Evolutionary conservation across 164 flowering plant genomes (phyloP), one percentile per base, ranked within the genome.

Genomic region (Liriodendron chinense): DNA sequence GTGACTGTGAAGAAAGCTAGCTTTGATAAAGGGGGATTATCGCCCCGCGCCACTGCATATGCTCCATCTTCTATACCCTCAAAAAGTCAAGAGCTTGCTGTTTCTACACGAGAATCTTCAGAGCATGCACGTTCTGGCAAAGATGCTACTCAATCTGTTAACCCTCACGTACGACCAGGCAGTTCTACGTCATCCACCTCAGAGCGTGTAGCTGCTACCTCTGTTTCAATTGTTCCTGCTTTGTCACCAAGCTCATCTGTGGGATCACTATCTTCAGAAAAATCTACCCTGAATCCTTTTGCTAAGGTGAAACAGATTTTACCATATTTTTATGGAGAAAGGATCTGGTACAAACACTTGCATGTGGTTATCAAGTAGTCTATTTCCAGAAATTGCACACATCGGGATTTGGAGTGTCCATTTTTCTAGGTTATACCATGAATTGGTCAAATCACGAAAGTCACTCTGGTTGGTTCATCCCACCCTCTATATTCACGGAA

Each of bases 241-340:
- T 76, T 94, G 81, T 91, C 99, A 65, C 96, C 96, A 78, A 89
- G 94, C 78, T 96, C 99, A 70, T 96, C 98, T 47, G 75, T 92
- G 72, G 96, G 96, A 68, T 96, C 99, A 47, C 83, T 92, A 71
- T 83, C 92, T 47, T 96, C 99, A 13, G 99, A 94, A 74, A 96
- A 90, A 73, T 94, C 98, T 48, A 85, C 90, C n/a, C 74, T 92
- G 74, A 96, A 96, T 86, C 99, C 98, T 73, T 70, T 86, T 87
- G 99, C 99, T 3, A 96, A 96, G 97, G 99, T 93, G 74, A 69
- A 53, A 10, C n/a, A 65, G 10, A 47, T 47, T 67, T 67, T 67
- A 53, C 53, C 59, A 8, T 10, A 9, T 16, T 34, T 34, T 53
- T 2, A 53, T 10, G 13, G 59, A 10, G 59, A 53, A 53, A 53